Evolutionary conservation across 2,329 filamentous ascomycete genomes (phyloP).

Genomic region (Neoarthrinium moseri): DNA sequence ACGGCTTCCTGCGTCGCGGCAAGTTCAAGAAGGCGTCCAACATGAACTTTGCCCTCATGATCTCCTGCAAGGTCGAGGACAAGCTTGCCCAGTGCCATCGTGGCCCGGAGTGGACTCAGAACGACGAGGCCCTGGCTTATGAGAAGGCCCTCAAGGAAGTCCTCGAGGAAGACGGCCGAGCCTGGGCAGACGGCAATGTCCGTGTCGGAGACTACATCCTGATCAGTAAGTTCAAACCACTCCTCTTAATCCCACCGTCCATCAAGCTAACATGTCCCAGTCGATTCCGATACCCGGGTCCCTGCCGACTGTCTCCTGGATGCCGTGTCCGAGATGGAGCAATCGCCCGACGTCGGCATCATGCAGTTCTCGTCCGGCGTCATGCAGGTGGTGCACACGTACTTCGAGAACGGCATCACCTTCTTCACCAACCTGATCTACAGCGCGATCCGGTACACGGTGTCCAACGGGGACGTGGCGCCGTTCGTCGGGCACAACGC

Average conservation of each 20-base stretch:
- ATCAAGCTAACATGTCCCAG: slow-evolving; percentile 17
- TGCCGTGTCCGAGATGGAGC: slow-evolving; percentile 70
- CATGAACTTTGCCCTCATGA: slow-evolving; percentile 69
- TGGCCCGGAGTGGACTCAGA: slow-evolving; percentile 37
- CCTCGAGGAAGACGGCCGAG: slow-evolving; percentile 49
- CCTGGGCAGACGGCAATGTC: slow-evolving; percentile 61
- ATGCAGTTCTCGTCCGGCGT: slow-evolving; percentile 72
- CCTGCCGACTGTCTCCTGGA: slow-evolving; percentile 67
- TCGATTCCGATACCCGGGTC: slow-evolving; percentile 69
- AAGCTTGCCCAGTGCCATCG: slow-evolving; percentile 47
- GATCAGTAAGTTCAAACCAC: slow-evolving; percentile 40
- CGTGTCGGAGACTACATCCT: slow-evolving; percentile 64
- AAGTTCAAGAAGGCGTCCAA: slow-evolving; percentile 76
- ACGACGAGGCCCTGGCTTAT: slow-evolving; percentile 50
- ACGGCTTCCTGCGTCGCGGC: slow-evolving; percentile 55
- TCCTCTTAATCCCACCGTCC: not conserved
- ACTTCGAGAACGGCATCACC: slow-evolving; percentile 70
- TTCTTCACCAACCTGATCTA: slow-evolving; percentile 81
- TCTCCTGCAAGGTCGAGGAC: slow-evolving; percentile 62
- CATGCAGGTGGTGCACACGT: slow-evolving; percentile 71
- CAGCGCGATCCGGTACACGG: slow-evolving; percentile 68
- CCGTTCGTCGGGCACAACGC: slow-evolving; percentile 80
- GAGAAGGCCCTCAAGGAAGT: slow-evolving; percentile 46
- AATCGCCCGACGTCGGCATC: slow-evolving; percentile 68
- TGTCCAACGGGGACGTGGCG: slow-evolving; percentile 69